These are phyloP conservation scores for Alternaria atra DNA, from an alignment of 2,329 filamentous ascomycete species.

Conservation along the genomic window DNA sequence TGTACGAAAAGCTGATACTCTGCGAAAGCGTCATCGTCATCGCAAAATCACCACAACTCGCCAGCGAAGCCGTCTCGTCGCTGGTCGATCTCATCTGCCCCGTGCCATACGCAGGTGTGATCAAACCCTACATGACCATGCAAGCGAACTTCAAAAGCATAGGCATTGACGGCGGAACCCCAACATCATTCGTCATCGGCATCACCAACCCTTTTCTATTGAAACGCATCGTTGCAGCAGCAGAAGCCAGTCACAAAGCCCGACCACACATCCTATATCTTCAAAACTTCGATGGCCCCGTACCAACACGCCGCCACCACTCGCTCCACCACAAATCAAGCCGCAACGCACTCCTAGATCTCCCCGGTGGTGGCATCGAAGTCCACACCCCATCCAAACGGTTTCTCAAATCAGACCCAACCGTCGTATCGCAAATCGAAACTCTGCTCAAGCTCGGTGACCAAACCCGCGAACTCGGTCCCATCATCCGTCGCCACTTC, in stretches of 20 bases:
- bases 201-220: constrained; percentile 55
- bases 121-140: constrained; percentile 56
- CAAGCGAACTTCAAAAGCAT: constrained; percentile 54
- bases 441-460: constrained; percentile 41
- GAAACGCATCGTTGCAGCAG: constrained; percentile 49
- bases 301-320: constrained; percentile 49
- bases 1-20: constrained; percentile 53
- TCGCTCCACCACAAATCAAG: constrained; percentile 49
- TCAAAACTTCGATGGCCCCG: constrained; percentile 46
- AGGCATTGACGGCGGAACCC: constrained; percentile 51
- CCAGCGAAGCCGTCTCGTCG: constrained; percentile 52
- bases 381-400: constrained; percentile 48
- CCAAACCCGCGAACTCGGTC: constrained; percentile 46
- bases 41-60: constrained; percentile 53
- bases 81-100: constrained; percentile 52
- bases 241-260: constrained; percentile 44
- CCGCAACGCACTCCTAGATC: constrained; percentile 48
- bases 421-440: constrained; percentile 47
- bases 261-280: constrained; percentile 52
- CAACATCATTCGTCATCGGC: constrained; percentile 51
- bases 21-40: constrained; percentile 53
- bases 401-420: constrained; percentile 51
- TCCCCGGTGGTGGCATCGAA: constrained; percentile 53
- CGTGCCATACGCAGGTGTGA: constrained; percentile 52
- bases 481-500: constrained; percentile 53